Evolutionary conservation across 768 basidiomycete species (phyloP).

Genomic region (Melanogaster broomeanus): DNA sequence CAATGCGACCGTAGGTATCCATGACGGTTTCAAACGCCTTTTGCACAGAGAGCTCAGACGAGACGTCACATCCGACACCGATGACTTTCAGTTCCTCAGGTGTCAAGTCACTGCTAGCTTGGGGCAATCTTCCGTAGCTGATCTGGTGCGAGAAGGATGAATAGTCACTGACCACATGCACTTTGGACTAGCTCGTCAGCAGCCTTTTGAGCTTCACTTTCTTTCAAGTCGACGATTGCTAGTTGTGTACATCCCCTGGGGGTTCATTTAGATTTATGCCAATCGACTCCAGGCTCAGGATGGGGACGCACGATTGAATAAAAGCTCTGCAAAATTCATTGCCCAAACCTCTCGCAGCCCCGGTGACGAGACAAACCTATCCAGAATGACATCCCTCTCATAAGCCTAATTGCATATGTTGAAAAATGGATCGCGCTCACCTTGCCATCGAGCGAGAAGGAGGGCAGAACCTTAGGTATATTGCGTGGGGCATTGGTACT

Average conservation of each 20-base stretch:
- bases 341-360: slow-evolving; percentile 89
- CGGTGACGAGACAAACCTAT: slow-evolving; percentile 90
- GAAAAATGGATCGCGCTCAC: slow-evolving; percentile 35
- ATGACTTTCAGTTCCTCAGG: slow-evolving; percentile 63
- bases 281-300: not conserved
- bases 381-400: not conserved
- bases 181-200: slow-evolving; percentile 64
- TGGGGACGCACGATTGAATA: slow-evolving; percentile 62
- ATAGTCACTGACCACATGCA: slow-evolving; percentile 50
- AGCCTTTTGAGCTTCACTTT: slow-evolving; percentile 63
- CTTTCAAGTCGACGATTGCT: slow-evolving; percentile 81
- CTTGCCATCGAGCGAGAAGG: slow-evolving; percentile 81
- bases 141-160: slow-evolving; percentile 20
- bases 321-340: slow-evolving; percentile 91
- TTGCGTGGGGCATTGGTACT: slow-evolving; percentile 27
- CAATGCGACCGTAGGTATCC: slow-evolving; percentile 68
- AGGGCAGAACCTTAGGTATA: slow-evolving; percentile 57
- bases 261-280: slow-evolving; percentile 6
- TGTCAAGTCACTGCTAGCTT: slow-evolving; percentile 57
- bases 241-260: slow-evolving; percentile 77
- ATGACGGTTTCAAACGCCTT: slow-evolving; percentile 66
- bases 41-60: slow-evolving; percentile 78
- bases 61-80: slow-evolving; percentile 86
- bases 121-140: slow-evolving; percentile 31
- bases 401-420: not conserved